These are phyloP conservation scores for Beauveria medogensis DNA, from an alignment of 2,329 filamentous ascomycete species.

Conservation along the genomic window DNA sequence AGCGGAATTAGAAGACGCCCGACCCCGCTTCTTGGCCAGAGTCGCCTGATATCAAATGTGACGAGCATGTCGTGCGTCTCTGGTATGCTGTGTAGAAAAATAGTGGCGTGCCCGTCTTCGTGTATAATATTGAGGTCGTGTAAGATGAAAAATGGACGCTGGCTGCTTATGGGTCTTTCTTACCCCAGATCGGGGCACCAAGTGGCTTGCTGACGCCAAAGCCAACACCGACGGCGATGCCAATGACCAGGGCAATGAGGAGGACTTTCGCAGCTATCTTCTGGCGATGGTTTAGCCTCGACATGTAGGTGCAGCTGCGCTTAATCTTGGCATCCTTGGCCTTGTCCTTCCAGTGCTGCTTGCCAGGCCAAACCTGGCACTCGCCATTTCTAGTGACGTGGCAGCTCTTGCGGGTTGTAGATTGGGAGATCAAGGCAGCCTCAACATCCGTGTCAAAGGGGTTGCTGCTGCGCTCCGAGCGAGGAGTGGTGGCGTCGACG, in stretches of 20 bases:
- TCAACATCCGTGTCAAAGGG: conserved; percentile 53
- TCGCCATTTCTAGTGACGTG: conserved; percentile 32
- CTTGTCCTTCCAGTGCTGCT: conserved; percentile 52
- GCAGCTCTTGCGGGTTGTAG: conserved; percentile 20
- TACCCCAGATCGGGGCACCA: conserved; percentile 50
- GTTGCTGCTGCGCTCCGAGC: conserved; percentile 33
- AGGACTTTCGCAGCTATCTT: conserved; percentile 47
- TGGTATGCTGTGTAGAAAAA: neutral
- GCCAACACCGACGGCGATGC: conserved; percentile 47
- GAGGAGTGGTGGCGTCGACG: conserved; percentile 29
- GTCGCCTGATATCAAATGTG: neutral
- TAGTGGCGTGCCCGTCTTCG: neutral
- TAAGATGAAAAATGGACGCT: neutral
- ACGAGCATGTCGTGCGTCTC: neutral
- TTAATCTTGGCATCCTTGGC: conserved; percentile 48
- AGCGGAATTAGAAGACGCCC: conserved; percentile 6
- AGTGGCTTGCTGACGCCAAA: conserved; percentile 55
- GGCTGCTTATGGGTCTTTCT: conserved; percentile 18
- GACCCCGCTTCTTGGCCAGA: conserved; percentile 8
- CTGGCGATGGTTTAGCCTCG: conserved; percentile 44
- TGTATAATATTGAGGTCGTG: conserved; percentile 3
- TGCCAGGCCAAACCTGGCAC: conserved; percentile 51
- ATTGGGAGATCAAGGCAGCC: conserved; percentile 36
- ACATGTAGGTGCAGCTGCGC: conserved; percentile 44
- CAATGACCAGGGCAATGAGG: conserved; percentile 43